Evolutionary conservation across 306 rosid species (phyloP).

Genomic region (Lupinus albus): DNA sequence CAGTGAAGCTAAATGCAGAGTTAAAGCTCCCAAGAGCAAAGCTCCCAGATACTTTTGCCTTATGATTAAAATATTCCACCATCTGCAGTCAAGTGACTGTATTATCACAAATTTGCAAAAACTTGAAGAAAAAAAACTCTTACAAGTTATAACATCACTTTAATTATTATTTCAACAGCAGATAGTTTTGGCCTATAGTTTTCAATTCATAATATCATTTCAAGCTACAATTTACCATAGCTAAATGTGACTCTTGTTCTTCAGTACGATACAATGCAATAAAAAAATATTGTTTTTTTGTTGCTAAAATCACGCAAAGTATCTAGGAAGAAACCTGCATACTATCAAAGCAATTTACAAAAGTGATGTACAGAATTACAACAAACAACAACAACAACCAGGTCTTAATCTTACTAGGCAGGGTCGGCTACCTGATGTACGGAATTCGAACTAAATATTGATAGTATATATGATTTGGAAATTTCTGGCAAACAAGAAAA

Average conservation of each 20-base stretch:
- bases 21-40: slow-evolving; percentile 86
- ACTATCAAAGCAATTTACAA: slow-evolving; percentile 8
- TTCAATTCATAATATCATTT: background rate
- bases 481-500: slow-evolving; percentile 21
- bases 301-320: background rate
- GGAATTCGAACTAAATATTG: slow-evolving; percentile 3
- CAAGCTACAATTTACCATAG: background rate
- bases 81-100: slow-evolving; percentile 63
- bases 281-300: slow-evolving; percentile 17
- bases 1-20: slow-evolving; percentile 84
- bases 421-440: too few relatives aligned
- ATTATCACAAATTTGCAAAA: slow-evolving; percentile 27
- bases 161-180: background rate
- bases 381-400: too few relatives aligned
- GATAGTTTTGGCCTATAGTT: background rate
- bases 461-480: background rate
- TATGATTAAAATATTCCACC: slow-evolving; percentile 79
- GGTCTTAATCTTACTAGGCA: too few relatives aligned
- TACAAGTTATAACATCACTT: slow-evolving; percentile 1
- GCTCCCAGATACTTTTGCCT: slow-evolving; percentile 62
- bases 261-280: background rate
- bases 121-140: background rate
- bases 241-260: slow-evolving; percentile 14
- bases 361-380: background rate
- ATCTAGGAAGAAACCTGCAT: background rate